Evolutionary conservation across 768 basidiomycete genomes (phyloP).

Genomic region (Chalciporus chontae): DNA sequence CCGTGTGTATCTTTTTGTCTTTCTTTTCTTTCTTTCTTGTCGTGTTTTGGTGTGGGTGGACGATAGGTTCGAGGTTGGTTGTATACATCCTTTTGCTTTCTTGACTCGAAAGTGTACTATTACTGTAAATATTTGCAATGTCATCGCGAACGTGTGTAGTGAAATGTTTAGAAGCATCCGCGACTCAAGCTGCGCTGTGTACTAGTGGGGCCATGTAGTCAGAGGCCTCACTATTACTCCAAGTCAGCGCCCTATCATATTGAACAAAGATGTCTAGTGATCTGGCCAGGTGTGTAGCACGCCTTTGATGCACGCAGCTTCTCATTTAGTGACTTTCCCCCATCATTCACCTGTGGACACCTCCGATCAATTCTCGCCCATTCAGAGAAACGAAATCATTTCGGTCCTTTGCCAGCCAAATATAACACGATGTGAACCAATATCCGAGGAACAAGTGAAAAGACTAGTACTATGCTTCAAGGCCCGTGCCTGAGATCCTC

Average conservation of each 20-base stretch:
- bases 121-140: too few species aligned
- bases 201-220: too few species aligned
- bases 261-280: conserved; percentile 47
- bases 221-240: conserved; percentile 25
- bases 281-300: conserved; percentile 49
- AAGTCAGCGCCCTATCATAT: conserved; percentile 32
- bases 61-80: too few species aligned
- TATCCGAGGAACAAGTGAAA: conserved; percentile 95
- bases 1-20: too few species aligned
- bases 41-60: neutral
- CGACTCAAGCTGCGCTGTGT: too few species aligned
- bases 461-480: conserved; percentile 92
- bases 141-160: too few species aligned
- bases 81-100: neutral
- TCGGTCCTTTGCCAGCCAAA: conserved; percentile 62
- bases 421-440: conserved; percentile 90
- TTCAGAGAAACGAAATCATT: conserved; percentile 15
- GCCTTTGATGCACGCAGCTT: conserved; percentile 26
- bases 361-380: conserved; percentile 24
- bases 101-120: too few species aligned
- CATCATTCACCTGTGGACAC: conserved; percentile 22
- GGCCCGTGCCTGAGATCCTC: conserved; percentile 91
- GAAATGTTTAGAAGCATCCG: too few species aligned
- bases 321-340: conserved; percentile 15
- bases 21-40: neutral